Percentiles rank a stretch among this genome's conserved stretches.
phyloP scores from a whole-genome alignment of 1,284 basidiomycete genomes.

The Termitomyces sp. region DNA sequence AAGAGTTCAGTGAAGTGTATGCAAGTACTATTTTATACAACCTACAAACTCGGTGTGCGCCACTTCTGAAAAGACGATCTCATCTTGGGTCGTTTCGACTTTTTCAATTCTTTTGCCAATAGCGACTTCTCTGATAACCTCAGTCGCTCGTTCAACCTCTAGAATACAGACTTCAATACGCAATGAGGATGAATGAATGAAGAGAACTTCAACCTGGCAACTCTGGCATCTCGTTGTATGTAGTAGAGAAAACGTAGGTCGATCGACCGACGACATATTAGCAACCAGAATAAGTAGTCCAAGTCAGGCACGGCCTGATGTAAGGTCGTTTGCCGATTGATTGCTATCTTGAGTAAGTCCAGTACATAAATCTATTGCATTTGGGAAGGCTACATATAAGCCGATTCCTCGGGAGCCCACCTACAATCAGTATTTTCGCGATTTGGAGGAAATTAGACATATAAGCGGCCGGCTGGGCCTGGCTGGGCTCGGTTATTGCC shows the following conservation, averaged over 20 bases:
- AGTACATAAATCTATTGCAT: no score
- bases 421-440: no score
- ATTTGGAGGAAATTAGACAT: no score
- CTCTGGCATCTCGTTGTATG: constrained; percentile 50
- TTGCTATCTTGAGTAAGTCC: no score
- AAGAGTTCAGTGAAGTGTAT: background rate
- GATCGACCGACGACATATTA: no score
- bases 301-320: background rate
- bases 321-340: background rate
- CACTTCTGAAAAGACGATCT: constrained; percentile 63
- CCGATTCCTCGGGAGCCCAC: no score
- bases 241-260: background rate
- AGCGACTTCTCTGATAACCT: constrained; percentile 51
- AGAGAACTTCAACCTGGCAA: constrained; percentile 43
- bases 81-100: constrained; percentile 63
- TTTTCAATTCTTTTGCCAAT: constrained; percentile 50
- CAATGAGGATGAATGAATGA: background rate
- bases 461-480: no score
- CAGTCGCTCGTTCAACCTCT: constrained; percentile 75
- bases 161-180: background rate
- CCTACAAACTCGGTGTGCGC: constrained; percentile 65
- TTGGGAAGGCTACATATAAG: no score
- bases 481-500: background rate
- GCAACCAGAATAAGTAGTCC: no score
- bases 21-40: constrained; percentile 3